Percentiles rank a stretch among this genome's conserved stretches.
Evolutionary conservation across 2,329 filamentous ascomycete species (phyloP).

Genomic region (Hymenoscyphus albidus): DNA sequence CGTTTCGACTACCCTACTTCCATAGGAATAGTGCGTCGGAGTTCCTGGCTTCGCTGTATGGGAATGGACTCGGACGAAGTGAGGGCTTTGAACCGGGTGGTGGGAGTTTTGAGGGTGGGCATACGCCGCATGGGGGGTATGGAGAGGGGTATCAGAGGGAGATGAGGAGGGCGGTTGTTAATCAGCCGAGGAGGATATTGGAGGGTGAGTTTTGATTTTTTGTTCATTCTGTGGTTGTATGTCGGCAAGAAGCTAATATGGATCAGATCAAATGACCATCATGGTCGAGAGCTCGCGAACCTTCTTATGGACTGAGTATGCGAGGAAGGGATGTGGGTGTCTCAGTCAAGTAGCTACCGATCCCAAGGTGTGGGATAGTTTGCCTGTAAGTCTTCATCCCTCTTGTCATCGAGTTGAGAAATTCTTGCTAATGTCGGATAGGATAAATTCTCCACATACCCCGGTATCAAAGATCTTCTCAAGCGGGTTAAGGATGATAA

Average conservation of each 20-base stretch:
- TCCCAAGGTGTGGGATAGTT: constrained; percentile 49
- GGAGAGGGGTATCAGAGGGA: constrained; percentile 44
- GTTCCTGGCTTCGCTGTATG: constrained; percentile 42
- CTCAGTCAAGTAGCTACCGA: constrained; percentile 38
- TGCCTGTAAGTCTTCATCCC: constrained; percentile 42
- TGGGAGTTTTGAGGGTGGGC: constrained; percentile 39
- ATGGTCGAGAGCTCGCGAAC: constrained; percentile 51
- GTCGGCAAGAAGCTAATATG: constrained; percentile 40
- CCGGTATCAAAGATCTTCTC: constrained; percentile 21
- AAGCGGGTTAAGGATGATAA: constrained; percentile 22
- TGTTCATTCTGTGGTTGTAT: background rate
- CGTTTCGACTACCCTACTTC: constrained; percentile 56
- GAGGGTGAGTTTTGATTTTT: constrained; percentile 32
- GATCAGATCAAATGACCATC: constrained; percentile 44
- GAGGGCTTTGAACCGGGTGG: constrained; percentile 47
- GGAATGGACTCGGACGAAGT: constrained; percentile 41
- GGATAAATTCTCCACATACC: constrained; percentile 25
- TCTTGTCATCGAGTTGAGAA: background rate
- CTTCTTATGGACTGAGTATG: constrained; percentile 56
- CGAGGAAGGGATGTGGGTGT: constrained; percentile 36
- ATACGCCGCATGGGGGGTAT: constrained; percentile 42
- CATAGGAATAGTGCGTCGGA: constrained; percentile 50
- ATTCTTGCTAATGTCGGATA: constrained; percentile 5
- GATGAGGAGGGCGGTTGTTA: constrained; percentile 40
- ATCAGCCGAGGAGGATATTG: constrained; percentile 41